Percentiles rank a stretch among this genome's conserved stretches.
phyloP scores from a whole-genome alignment of 805 yeast species.

The Wickerhamiella azyma region DNA sequence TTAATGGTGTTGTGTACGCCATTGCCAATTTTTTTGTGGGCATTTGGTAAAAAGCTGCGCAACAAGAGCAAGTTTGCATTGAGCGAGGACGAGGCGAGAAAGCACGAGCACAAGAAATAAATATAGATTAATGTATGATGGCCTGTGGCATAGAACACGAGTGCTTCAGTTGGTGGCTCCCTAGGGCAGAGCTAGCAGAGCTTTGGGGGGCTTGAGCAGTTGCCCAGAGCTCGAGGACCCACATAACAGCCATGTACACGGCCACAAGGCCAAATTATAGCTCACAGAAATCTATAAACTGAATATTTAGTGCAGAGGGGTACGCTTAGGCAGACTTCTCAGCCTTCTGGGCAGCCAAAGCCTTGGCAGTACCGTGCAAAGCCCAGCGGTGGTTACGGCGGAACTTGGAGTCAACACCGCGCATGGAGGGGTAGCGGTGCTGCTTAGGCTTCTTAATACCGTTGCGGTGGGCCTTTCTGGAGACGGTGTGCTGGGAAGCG shows the following conservation, averaged over 20 bases:
- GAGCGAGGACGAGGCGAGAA: not conserved
- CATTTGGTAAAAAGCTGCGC: conserved; percentile 30
- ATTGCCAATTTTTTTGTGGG: conserved; percentile 40
- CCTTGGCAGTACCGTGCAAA: conserved; percentile 93
- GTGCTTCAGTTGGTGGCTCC: too few species aligned
- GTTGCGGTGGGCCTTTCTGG: conserved; percentile 99
- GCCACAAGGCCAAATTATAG: not conserved
- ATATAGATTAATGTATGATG: too few species aligned
- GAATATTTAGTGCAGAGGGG: not conserved
- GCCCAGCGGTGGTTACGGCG: conserved; percentile 98
- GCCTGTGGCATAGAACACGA: too few species aligned
- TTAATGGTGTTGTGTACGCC: conserved; percentile 37
- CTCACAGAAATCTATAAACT: too few species aligned
- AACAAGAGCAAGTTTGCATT: conserved; percentile 14
- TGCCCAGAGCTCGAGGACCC: too few species aligned
- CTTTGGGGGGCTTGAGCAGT: too few species aligned
- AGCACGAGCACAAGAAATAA: not conserved
- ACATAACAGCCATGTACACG: not conserved
- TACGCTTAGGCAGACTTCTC: conserved; percentile 18
- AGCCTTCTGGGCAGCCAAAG: conserved; percentile 71
- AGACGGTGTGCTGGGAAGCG: conserved; percentile 99
- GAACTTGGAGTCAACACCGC: conserved; percentile 99
- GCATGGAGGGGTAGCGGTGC: conserved; percentile 94
- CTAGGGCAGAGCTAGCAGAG: too few species aligned
- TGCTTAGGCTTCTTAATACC: conserved; percentile 99